Evolutionary conservation across 208 protist genomes (phyloP), one percentile per base, ranked within the genome.

Genomic region (Leishmania turanica): DNA sequence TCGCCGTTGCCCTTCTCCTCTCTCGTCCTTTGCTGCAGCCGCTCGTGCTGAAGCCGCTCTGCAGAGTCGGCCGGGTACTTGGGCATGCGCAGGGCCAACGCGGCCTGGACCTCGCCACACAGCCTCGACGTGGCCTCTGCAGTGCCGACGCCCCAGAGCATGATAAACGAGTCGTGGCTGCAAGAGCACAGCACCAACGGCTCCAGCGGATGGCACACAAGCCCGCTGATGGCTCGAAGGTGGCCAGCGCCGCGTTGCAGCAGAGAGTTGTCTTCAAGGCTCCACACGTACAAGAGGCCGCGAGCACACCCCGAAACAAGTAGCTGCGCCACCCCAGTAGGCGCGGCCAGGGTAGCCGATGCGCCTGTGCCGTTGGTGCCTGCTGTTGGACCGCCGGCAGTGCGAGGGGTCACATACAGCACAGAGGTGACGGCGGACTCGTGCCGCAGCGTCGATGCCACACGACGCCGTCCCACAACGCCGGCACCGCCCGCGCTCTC

Each of bases 301-400:
- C 97, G 90, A 60, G 95, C 94, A 58, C 96, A 96, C 31, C 96
- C 98, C 21, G 96, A 95, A 15, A 98, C 92, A 17, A 99, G 84
- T 75, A 92, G 66, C 42, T 77, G 65, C 45, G 78, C 58, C 6
- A 56, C 34, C 1, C 37, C 53, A 42, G 71, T 47, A 34, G 76
- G 58, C 6, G 64, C 40, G 8, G 66, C 49, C 7, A 42, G 24
- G 62, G n/a, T 53, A 27, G 19, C 64, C 62, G 19, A 47, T 65
- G 64, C 49, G 64, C 9, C 56, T 34, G 19, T 72, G 49, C 72
- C 47, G 27, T 31, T 73, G 45, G 27, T 37, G 45, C 45, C 45
- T 34, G 69, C 69, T 73, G 45, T 53, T 5, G 47, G 27, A 19
- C 69, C 45, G 9, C 24, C 42, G 54, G 21, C 15, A 54, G 49